A percentile compares a stretch with the other conserved stretches of the same genome.
Conservation (phyloP, 2,329 filamentous ascomycete genomes). For the Curvularia hawaiiensis region DNA sequence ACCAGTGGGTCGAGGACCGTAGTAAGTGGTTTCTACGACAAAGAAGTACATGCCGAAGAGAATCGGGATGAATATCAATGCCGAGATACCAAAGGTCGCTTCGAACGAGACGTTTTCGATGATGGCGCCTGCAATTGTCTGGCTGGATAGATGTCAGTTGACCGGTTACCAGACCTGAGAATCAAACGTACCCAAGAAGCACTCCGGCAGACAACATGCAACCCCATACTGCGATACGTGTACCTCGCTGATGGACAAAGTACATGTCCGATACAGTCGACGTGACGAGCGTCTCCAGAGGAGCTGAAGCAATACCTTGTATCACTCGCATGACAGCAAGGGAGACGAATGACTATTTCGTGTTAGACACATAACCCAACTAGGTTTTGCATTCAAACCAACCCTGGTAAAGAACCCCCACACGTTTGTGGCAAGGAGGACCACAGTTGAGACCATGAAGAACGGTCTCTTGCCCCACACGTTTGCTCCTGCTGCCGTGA, state of each 20-base stretch:
- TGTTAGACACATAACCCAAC: not conserved
- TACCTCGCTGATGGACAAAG: slow-evolving; percentile 83
- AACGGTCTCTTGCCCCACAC: slow-evolving; percentile 48
- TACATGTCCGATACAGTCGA: slow-evolving; percentile 89
- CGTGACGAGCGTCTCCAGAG: slow-evolving; percentile 89
- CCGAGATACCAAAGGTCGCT: slow-evolving; percentile 52
- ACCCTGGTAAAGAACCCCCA: slow-evolving; percentile 49
- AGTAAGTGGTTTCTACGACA: slow-evolving; percentile 53
- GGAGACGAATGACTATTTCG: slow-evolving; percentile 42
- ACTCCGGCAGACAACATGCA: slow-evolving; percentile 45
- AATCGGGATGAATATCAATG: slow-evolving; percentile 50
- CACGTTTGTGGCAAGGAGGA: slow-evolving; percentile 46
- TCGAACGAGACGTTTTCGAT: slow-evolving; percentile 49
- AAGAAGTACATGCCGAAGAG: slow-evolving; percentile 52
- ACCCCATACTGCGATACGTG: slow-evolving; percentile 77
- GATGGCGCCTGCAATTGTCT: slow-evolving; percentile 52
- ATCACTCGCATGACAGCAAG: slow-evolving; percentile 67
- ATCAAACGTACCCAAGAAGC: slow-evolving; percentile 46
- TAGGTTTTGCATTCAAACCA: not conserved
- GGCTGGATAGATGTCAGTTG: slow-evolving; percentile 30
- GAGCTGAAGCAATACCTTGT: slow-evolving; percentile 84
- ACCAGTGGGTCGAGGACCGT: slow-evolving; percentile 24
- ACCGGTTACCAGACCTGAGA: slow-evolving; percentile 25
- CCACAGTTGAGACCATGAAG: slow-evolving; percentile 45
- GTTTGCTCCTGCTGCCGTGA: slow-evolving; percentile 49